Percentiles rank a stretch among this genome's conserved stretches.
Evolutionary conservation across 352 stramenopile species (phyloP).

Genomic region (Globisporangium spinosum): DNA sequence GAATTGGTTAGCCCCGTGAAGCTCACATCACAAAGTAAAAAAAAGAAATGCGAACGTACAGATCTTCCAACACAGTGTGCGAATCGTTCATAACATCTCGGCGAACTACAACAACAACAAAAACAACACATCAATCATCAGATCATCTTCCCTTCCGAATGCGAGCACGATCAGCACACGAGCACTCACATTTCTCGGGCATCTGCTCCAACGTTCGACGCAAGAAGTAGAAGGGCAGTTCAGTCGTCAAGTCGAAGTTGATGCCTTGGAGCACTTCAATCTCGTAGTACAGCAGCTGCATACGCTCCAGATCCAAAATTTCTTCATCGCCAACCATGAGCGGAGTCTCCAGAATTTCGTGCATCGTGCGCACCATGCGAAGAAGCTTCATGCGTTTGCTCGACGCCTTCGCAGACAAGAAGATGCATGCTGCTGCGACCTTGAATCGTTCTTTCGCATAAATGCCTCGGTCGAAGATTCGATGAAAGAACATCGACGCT

Average conservation of each 20-base stretch:
- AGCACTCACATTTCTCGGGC: conserved; percentile 62
- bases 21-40: background rate
- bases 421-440: conserved; percentile 77
- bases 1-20: background rate
- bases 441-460: conserved; percentile 80
- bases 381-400: conserved; percentile 88
- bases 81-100: conserved; percentile 44
- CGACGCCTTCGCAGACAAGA: conserved; percentile 74
- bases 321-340: conserved; percentile 75
- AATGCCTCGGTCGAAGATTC: conserved; percentile 76
- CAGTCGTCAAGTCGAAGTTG: conserved; percentile 73
- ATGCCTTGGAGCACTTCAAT: conserved; percentile 82
- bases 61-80: conserved; percentile 55
- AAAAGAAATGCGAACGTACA: conserved; percentile 34
- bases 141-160: background rate
- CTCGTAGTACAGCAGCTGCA: conserved; percentile 84
- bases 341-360: conserved; percentile 75
- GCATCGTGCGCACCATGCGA: conserved; percentile 83
- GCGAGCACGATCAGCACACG: background rate
- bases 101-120: conserved; percentile 34
- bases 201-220: conserved; percentile 59
- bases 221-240: conserved; percentile 76
- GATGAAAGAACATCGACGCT: conserved; percentile 76
- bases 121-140: conserved; percentile 1
- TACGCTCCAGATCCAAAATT: conserved; percentile 79